These are phyloP conservation scores for Agroathelia rolfsii DNA, from an alignment of 1,284 basidiomycete species.

Conservation along the genomic window DNA sequence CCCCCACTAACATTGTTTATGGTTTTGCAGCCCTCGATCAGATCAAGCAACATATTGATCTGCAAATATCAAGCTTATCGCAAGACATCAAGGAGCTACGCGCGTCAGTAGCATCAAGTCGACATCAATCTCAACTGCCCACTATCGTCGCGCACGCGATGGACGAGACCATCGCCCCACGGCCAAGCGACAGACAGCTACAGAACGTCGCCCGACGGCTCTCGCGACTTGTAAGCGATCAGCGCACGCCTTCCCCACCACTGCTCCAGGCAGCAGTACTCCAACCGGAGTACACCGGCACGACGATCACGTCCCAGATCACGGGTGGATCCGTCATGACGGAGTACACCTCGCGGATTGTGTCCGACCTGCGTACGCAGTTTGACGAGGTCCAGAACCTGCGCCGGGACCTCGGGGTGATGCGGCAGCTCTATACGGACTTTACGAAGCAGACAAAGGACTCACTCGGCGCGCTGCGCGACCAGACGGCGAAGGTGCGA, in stretches of 20 bases:
- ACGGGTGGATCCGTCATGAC: conserved; percentile 65
- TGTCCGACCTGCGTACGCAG: conserved; percentile 81
- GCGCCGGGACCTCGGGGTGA: conserved; percentile 85
- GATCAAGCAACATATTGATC: conserved; percentile 95
- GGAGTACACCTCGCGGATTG: conserved; percentile 62
- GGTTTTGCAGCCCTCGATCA: conserved; percentile 79
- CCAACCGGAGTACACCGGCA: conserved; percentile 53
- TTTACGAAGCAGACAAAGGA: conserved; percentile 89
- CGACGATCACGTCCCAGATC: conserved; percentile 58
- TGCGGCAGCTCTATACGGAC: conserved; percentile 90
- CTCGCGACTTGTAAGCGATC: conserved; percentile 47
- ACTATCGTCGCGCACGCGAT: conserved; percentile 44
- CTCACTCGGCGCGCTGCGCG: conserved; percentile 66
- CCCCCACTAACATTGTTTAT: conserved; percentile 9
- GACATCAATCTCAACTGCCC: conserved; percentile 33
- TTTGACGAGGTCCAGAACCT: conserved; percentile 92
- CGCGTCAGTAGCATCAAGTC: conserved; percentile 43
- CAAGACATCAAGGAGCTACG: conserved; percentile 91
- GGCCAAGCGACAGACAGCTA: conserved; percentile 67
- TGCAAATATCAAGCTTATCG: conserved; percentile 75
- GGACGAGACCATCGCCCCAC: conserved; percentile 46
- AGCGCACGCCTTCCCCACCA: conserved; percentile 24
- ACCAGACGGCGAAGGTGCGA: conserved; percentile 80
- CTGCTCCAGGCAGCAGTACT: too few relatives aligned
- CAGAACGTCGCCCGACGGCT: conserved; percentile 60